Conservation (phyloP, 2,329 filamentous ascomycete genomes). For the Pseudopyricularia cyperi region DNA sequence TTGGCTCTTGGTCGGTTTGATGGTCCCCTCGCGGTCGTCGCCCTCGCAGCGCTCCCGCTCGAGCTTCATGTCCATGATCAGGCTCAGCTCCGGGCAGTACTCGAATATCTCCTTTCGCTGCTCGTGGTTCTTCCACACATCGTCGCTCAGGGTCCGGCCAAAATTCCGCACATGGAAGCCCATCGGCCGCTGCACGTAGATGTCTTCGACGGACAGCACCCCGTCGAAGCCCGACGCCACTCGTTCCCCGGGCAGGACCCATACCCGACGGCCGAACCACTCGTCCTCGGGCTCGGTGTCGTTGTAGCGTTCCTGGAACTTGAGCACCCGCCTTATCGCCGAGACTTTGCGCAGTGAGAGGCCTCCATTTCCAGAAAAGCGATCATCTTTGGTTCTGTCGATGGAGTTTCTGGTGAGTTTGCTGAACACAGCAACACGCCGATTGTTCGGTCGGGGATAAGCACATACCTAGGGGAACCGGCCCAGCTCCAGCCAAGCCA, state of each 20-base stretch:
- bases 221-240: slow-evolving; percentile 28
- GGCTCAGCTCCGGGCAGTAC: slow-evolving; percentile 42
- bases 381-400: slow-evolving; percentile 22
- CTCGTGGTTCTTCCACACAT: slow-evolving; percentile 30
- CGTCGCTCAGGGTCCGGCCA: slow-evolving; percentile 24
- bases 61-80: slow-evolving; percentile 44
- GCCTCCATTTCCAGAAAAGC: slow-evolving; percentile 39
- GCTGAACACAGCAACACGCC: neutral
- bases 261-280: slow-evolving; percentile 39
- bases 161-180: slow-evolving; percentile 38
- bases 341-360: slow-evolving; percentile 39
- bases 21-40: slow-evolving; percentile 17
- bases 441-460: neutral
- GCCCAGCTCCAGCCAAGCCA: slow-evolving; percentile 43
- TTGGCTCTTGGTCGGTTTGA: slow-evolving; percentile 7
- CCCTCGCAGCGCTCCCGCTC: slow-evolving; percentile 31
- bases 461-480: slow-evolving; percentile 31
- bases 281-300: slow-evolving; percentile 38
- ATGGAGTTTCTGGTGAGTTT: neutral
- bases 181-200: slow-evolving; percentile 36
- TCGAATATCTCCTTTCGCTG: slow-evolving; percentile 34
- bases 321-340: slow-evolving; percentile 32
- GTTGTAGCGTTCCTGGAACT: slow-evolving; percentile 35
- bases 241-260: slow-evolving; percentile 30
- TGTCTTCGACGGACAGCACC: slow-evolving; percentile 34